phyloP scores from a whole-genome alignment of 2,329 filamentous ascomycete species.

The Sordariomycetes sp. region DNA sequence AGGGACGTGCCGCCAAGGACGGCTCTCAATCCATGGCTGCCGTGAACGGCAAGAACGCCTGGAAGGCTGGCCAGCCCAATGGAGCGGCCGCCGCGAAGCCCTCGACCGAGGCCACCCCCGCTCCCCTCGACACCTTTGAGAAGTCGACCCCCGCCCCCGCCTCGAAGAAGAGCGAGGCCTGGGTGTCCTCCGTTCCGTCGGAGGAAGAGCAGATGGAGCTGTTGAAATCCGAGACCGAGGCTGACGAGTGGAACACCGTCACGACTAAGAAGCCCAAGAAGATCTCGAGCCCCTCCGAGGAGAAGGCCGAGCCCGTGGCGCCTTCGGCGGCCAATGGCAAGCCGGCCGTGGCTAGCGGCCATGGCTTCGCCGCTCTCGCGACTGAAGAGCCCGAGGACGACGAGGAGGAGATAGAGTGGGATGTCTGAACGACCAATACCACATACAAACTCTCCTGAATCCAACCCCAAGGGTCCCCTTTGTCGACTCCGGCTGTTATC shows the following conservation, averaged over 20 bases:
- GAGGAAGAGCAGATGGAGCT: conserved; percentile 54
- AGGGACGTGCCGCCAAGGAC: conserved; percentile 75
- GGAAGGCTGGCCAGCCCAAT: conserved; percentile 26
- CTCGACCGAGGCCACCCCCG: conserved; percentile 19
- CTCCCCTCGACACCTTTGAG: conserved; percentile 46
- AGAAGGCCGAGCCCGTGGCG: not conserved
- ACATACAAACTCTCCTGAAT: not conserved
- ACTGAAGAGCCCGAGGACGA: conserved; percentile 30
- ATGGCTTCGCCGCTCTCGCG: conserved; percentile 37
- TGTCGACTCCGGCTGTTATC: conserved; percentile 6
- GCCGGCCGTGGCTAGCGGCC: conserved; percentile 16
- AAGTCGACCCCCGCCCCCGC: conserved; percentile 5
- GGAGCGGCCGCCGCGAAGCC: conserved; percentile 19
- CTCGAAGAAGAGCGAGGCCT: conserved; percentile 27
- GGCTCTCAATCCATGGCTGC: conserved; percentile 50
- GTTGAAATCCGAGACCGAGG: conserved; percentile 35
- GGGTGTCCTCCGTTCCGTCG: conserved; percentile 42
- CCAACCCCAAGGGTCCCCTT: not conserved
- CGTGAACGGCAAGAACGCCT: conserved; percentile 29
- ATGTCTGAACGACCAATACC: conserved; percentile 25
- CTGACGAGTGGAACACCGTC: conserved; percentile 48
- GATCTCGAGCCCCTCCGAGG: conserved; percentile 13
- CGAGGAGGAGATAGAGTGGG: conserved; percentile 35
- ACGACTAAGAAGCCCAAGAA: conserved; percentile 26
- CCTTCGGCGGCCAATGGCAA: conserved; percentile 17